Evolutionary conservation across 83 land plant species (phyloP), one percentile per base, ranked within the genome.

Genomic region (Isoetes engelmannii): DNA sequence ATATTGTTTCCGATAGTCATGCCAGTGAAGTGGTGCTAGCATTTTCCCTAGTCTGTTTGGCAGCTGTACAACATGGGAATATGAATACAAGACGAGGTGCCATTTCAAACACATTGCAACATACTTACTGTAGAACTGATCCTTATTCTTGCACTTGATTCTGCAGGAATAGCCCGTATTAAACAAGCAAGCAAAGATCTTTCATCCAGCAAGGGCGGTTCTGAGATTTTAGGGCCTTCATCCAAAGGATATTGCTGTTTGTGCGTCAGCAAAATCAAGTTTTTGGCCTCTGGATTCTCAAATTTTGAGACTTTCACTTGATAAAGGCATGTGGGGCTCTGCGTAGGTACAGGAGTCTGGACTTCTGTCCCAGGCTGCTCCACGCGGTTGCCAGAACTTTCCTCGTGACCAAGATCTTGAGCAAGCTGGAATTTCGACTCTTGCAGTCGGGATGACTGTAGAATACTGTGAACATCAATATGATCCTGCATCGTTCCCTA

Each of bases 11-110:
- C 85, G 79, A 70, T 94, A 94, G 68, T 90, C 96, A 74, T 88
- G 97, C 99, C 99, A 94, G 51, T 86, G 96, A 10, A 87, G 79
- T 71, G 99, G 99, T 20, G 99, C 85, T 58, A 94, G 88, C 93
- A 90, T 86, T 76, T 94, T 94, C 5, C 84, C 88, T 41, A 94
- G 90, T 62, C 99, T 77, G 79, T 88, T 94, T 41, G 97, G 92
- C 47, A 94, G 66, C 97, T 94, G 87, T 44, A 73, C 37, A 28
- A 28, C 37, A 28, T 28, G 37, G 37, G 37, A 28, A 28, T 28
- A 28, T 28, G 37, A 28, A 2, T 28, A 28, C 37, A 28, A 28
- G 37, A 28, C 0, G 37, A 28, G 37, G 37, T 28, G 37, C 37
- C 37, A 28, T 28, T 28, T 28, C 37, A 28, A 28, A 28, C 37